Evolutionary conservation across 1,284 basidiomycete genomes (phyloP), one percentile per base, ranked within the genome.

Genomic region (Trichosporon asahii): DNA sequence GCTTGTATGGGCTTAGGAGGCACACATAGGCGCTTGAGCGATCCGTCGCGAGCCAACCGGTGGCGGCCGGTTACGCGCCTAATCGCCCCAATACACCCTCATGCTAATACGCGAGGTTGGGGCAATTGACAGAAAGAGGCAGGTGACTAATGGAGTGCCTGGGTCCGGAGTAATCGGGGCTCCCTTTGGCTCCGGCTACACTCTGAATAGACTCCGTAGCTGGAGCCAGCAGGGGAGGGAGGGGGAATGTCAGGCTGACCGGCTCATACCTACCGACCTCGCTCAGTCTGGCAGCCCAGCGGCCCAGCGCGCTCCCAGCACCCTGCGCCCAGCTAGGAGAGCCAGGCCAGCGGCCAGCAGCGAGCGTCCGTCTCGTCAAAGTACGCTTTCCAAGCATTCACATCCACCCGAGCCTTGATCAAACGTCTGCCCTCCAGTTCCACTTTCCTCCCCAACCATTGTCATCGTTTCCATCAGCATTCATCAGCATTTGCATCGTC

Each of bases 351-450:
- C 49, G 49, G 49, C 11, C 49, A 53, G 49, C 49, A 25, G 49
- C 23, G 21, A 53, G 49, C 49, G 49, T 46, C 44, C 44, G 15
- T 25, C 49, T 53, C 49, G 49, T 53, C 49, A 53, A 53, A 53
- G 49, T 53, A 18, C 49, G 49, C 49, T 53, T 53, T 53, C 49
- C 49, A 53, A 53, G 49, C 49, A 53, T 53, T 53, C 49, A 53
- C 49, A 53, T 53, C 49, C 49, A 53, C 49, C 49, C 49, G 49
- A 53, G 49, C 49, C 21, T 33, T 33, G 31, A 33, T 18, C 9
- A 25, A 18, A 5, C 49, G 49, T 23, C n/a, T n/a, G n/a, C 2
- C 49, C 21, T 25, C 3, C 49, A 21, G 21, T 53, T 9, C 9
- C 8, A 23, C 49, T 53, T 53, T 25, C 49, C 23, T 25, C 49